Percentiles rank a stretch among this genome's conserved stretches.
Evolutionary conservation across 2,329 filamentous ascomycete genomes (phyloP).

Genomic region (Apiospora kogelbergensis): DNA sequence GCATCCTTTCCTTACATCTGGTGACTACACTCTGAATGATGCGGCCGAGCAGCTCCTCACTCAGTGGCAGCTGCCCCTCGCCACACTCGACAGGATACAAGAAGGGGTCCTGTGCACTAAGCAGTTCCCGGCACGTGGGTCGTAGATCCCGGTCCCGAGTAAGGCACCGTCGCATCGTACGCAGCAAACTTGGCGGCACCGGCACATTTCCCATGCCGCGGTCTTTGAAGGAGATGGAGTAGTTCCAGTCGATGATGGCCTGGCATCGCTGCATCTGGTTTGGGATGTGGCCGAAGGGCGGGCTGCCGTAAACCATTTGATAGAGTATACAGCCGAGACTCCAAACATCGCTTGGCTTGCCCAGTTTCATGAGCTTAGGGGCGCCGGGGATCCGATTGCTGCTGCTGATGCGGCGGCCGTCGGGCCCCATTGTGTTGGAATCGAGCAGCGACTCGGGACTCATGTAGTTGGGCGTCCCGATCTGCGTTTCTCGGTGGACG

Average conservation of each 20-base stretch:
- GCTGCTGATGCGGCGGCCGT: slow-evolving; percentile 36
- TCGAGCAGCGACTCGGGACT: slow-evolving; percentile 92
- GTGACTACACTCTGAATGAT: slow-evolving; percentile 64
- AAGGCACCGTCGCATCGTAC: slow-evolving; percentile 63
- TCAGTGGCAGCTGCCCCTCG: slow-evolving; percentile 57
- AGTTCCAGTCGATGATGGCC: slow-evolving; percentile 78
- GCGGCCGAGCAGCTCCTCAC: slow-evolving; percentile 60
- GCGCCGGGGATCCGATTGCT: slow-evolving; percentile 15
- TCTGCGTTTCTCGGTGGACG: slow-evolving; percentile 91
- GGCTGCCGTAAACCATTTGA: slow-evolving; percentile 97
- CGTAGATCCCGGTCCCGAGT: slow-evolving; percentile 61
- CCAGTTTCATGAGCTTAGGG: slow-evolving; percentile 85
- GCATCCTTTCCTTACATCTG: slow-evolving; percentile 58
- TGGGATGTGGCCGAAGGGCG: slow-evolving; percentile 88
- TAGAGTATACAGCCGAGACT: slow-evolving; percentile 94
- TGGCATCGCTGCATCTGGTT: slow-evolving; percentile 86
- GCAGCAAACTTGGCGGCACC: slow-evolving; percentile 59
- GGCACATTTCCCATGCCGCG: slow-evolving; percentile 64
- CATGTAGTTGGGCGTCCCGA: slow-evolving; percentile 99
- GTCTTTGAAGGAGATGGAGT: slow-evolving; percentile 70
- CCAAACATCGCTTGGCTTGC: slow-evolving; percentile 96
- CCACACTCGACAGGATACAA: slow-evolving; percentile 60
- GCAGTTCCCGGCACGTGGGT: slow-evolving; percentile 63
- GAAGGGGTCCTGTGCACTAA: slow-evolving; percentile 61
- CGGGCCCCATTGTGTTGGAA: slow-evolving; percentile 58